These are phyloP conservation scores for Nothophaeocryptopus gaeumannii DNA, from an alignment of 2,329 filamentous ascomycete species.

Conservation along the genomic window DNA sequence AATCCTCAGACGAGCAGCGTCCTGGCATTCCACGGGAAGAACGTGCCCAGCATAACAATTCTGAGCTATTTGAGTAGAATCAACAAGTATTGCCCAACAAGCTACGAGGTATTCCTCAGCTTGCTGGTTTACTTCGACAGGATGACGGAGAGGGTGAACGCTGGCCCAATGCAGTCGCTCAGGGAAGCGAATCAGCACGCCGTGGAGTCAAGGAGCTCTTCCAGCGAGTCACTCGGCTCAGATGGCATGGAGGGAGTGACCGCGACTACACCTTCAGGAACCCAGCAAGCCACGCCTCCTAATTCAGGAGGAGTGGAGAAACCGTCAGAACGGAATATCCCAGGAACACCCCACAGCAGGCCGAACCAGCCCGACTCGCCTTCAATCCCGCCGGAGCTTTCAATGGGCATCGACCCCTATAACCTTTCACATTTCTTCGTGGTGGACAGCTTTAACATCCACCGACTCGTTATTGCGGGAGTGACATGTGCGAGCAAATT, in stretches of 20 bases:
- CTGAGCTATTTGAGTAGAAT: constrained; percentile 92
- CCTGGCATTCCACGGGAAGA: constrained; percentile 95
- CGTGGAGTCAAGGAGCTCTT: constrained; percentile 32
- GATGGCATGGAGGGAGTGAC: constrained; percentile 32
- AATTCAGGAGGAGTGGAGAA: constrained; percentile 48
- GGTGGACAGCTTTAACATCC: constrained; percentile 98
- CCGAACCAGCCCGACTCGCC: constrained; percentile 33
- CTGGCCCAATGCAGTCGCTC: constrained; percentile 67
- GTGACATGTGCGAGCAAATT: constrained; percentile 99
- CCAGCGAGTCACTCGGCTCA: constrained; percentile 27
- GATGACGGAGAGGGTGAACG: constrained; percentile 95
- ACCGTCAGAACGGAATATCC: constrained; percentile 28
- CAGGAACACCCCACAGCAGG: constrained; percentile 38
- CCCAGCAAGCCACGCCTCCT: constrained; percentile 49
- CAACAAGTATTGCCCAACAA: constrained; percentile 98
- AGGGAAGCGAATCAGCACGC: constrained; percentile 51
- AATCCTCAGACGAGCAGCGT: constrained; percentile 69
- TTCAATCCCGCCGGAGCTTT: constrained; percentile 35
- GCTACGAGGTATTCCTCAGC: constrained; percentile 95
- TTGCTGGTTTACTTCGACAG: constrained; percentile 96
- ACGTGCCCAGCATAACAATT: constrained; percentile 95
- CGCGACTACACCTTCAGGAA: constrained; percentile 29
- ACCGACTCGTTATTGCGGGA: constrained; percentile 90
- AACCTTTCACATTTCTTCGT: constrained; percentile 75
- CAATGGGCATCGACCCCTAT: constrained; percentile 44